A percentile compares a stretch with the other conserved stretches of the same genome.
Evolutionary conservation across 2,329 filamentous ascomycete genomes (phyloP).

Genomic region (Aspergillus carbonarius): DNA sequence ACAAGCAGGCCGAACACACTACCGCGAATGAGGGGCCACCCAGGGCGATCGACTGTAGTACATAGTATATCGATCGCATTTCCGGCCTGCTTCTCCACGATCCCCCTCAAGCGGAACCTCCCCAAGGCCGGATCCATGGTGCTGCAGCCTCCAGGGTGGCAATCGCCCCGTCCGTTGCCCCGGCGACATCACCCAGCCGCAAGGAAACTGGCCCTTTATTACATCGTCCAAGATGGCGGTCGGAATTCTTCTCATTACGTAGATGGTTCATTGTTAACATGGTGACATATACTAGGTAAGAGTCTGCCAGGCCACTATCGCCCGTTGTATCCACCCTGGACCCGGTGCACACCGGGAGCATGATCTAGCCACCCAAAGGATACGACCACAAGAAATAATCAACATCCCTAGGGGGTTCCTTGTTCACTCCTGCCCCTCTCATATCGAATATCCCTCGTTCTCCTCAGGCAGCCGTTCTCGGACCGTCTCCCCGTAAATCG

Average conservation of each 20-base stretch:
- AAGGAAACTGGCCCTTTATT: conserved; percentile 2
- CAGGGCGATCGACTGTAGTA: neutral
- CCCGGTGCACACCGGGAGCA: no score
- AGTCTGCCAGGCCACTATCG: neutral
- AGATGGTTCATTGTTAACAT: neutral
- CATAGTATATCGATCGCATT: conserved; percentile 5
- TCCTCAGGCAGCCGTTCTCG: conserved; percentile 44
- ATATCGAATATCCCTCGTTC: conserved; percentile 42
- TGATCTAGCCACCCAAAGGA: no score
- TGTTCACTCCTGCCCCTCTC: no score
- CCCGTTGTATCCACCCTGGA: neutral
- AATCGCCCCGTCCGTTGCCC: conserved; percentile 15
- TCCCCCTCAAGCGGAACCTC: conserved; percentile 12
- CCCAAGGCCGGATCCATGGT: conserved; percentile 10
- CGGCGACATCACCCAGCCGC: conserved; percentile 6
- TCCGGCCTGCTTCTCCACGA: conserved; percentile 11
- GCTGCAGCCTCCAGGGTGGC: conserved; percentile 1
- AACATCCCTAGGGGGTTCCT: no score
- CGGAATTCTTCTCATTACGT: neutral
- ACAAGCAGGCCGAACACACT: neutral
- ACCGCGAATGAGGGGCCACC: neutral
- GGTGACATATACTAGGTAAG: neutral
- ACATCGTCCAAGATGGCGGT: neutral
- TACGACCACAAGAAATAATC: no score
- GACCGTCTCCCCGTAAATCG: conserved; percentile 67